Evolutionary conservation across 176 grass and related monocot genomes (phyloP).

Genomic region (Aegilops bicornis): DNA sequence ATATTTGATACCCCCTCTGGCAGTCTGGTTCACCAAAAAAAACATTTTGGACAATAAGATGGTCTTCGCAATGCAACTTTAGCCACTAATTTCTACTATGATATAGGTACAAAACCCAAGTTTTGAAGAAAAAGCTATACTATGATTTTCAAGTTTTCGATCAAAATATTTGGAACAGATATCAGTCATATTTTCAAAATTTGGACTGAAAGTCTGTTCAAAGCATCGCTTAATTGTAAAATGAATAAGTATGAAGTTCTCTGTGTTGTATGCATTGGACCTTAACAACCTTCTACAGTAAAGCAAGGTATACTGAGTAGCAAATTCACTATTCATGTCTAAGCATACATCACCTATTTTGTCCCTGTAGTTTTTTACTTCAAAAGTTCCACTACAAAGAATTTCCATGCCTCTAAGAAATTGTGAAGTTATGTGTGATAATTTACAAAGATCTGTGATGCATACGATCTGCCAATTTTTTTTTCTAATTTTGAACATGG

Average conservation of each 20-base stretch:
- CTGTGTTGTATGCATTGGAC: not conserved
- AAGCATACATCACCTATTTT: not conserved
- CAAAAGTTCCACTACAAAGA: not conserved
- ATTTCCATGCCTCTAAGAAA: not conserved
- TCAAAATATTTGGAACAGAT: not conserved
- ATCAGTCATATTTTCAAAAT: not conserved
- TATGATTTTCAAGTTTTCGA: not conserved
- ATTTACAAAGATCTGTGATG: not conserved
- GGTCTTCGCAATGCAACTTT: not conserved
- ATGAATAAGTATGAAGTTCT: not conserved
- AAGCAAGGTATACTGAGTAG: not conserved
- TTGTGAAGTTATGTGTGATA: not conserved
- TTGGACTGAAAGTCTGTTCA: not conserved
- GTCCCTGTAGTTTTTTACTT: not conserved
- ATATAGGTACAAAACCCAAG: not conserved
- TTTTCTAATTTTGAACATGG: no score
- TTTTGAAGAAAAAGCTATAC: not conserved
- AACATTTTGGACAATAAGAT: not conserved
- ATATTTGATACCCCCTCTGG: not conserved
- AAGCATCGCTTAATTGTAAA: not conserved
- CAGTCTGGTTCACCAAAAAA: not conserved
- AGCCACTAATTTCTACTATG: not conserved
- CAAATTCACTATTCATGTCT: not conserved
- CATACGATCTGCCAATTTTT: not conserved
- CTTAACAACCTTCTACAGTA: not conserved